Evolutionary conservation across 2,329 filamentous ascomycete species (phyloP).

Genomic region (Verticillium klebahnii): DNA sequence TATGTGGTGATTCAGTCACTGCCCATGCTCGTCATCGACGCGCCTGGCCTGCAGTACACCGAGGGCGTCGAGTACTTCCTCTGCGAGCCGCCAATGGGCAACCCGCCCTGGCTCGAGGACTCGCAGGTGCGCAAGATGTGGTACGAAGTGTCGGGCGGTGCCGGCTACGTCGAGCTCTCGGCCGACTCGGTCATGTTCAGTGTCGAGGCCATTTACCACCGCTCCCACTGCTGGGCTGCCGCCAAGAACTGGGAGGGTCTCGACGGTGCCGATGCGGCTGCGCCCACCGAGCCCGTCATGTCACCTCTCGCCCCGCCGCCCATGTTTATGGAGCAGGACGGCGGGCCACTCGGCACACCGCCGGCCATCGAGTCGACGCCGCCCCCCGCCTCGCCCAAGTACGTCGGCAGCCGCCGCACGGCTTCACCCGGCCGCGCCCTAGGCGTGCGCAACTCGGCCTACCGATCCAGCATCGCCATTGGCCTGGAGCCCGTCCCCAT

Average conservation of each 20-base stretch:
- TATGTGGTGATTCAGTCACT: constrained; percentile 74
- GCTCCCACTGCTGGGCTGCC: constrained; percentile 52
- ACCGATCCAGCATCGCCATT: constrained; percentile 37
- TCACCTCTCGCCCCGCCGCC: constrained; percentile 32
- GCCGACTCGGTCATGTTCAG: constrained; percentile 57
- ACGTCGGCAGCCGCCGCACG: constrained; percentile 31
- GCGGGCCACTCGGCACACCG: constrained; percentile 8
- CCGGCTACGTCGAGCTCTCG: constrained; percentile 51
- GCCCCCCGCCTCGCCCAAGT: constrained; percentile 20
- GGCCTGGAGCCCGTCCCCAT: constrained; percentile 38
- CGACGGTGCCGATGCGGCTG: constrained; percentile 19
- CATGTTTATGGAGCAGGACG: constrained; percentile 8
- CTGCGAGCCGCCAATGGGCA: constrained; percentile 68
- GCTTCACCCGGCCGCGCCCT: constrained; percentile 31
- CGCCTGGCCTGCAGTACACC: constrained; percentile 62
- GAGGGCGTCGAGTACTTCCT: constrained; percentile 79
- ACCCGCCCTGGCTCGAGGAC: constrained; percentile 69
- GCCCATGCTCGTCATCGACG: constrained; percentile 73
- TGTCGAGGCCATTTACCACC: constrained; percentile 55
- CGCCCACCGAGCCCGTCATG: constrained; percentile 26
- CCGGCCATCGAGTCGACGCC: constrained; percentile 22
- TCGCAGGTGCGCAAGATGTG: constrained; percentile 63
- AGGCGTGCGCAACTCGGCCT: constrained; percentile 17
- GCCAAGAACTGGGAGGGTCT: constrained; percentile 45
- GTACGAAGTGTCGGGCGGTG: constrained; percentile 67